Evolutionary conservation across 2,329 filamentous ascomycete genomes (phyloP).

Genomic region (Penicillium sp.): DNA sequence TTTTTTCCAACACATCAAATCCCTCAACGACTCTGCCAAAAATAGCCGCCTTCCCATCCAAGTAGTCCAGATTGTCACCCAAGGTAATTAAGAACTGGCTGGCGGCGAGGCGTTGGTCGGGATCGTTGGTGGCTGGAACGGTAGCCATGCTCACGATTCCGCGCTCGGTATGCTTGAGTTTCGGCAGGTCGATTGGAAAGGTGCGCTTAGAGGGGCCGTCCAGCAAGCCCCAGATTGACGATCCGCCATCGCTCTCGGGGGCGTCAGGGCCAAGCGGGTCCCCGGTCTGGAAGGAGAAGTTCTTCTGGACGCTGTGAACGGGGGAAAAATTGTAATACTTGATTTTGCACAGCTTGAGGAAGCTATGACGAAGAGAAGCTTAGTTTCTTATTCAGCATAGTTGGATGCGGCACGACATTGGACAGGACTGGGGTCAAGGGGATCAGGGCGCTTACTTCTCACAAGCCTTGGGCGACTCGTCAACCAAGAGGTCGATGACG

Average conservation of each 20-base stretch:
- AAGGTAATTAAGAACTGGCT: conserved; percentile 95
- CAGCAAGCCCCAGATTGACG: conserved; percentile 86
- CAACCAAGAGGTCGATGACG: conserved; percentile 87
- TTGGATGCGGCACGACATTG: conserved; percentile 8
- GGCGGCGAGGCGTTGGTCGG: conserved; percentile 77
- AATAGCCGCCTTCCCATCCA: conserved; percentile 91
- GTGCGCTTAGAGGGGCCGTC: conserved; percentile 70
- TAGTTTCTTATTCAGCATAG: conserved; percentile 58
- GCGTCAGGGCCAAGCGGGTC: conserved; percentile 88
- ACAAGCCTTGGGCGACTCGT: conserved; percentile 87
- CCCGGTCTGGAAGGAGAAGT: conserved; percentile 95
- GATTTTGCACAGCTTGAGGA: conserved; percentile 96
- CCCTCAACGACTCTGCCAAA: conserved; percentile 96
- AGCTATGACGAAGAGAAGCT: conserved; percentile 61
- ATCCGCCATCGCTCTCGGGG: conserved; percentile 83
- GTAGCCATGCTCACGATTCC: conserved; percentile 99
- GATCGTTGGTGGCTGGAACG: conserved; percentile 70
- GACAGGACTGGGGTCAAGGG: not conserved
- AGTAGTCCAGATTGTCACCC: conserved; percentile 82
- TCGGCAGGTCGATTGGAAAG: conserved; percentile 82
- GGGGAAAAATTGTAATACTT: conserved; percentile 99
- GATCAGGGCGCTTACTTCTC: conserved; percentile 73
- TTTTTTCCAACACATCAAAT: conserved; percentile 89
- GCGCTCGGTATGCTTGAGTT: conserved; percentile 82
- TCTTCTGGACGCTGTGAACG: conserved; percentile 86